These are phyloP conservation scores for Ilyonectria robusta DNA, from an alignment of 2,329 filamentous ascomycete genomes.

Conservation along the genomic window DNA sequence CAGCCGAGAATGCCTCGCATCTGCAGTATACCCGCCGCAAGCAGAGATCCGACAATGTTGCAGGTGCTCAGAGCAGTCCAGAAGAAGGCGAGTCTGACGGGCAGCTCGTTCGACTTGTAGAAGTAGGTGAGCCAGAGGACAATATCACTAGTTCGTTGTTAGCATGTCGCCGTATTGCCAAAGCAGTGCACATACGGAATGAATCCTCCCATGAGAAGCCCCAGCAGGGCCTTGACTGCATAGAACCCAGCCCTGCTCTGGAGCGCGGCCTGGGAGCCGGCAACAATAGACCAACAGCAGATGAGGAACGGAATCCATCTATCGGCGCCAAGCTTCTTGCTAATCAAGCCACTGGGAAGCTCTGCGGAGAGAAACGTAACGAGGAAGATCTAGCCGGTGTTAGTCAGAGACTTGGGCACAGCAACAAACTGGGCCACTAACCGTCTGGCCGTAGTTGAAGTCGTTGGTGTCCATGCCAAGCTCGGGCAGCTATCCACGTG, in stretches of 20 bases:
- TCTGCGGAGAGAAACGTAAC: constrained; percentile 63
- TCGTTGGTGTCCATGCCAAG: constrained; percentile 61
- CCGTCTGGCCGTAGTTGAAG: constrained; percentile 60
- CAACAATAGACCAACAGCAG: constrained; percentile 57
- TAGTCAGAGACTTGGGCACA: not conserved
- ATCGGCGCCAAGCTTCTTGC: constrained; percentile 66
- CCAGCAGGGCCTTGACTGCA: constrained; percentile 59
- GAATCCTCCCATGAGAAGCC: constrained; percentile 65
- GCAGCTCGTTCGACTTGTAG: constrained; percentile 80
- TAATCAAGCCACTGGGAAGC: constrained; percentile 64
- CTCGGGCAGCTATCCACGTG: constrained; percentile 49
- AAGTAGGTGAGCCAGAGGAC: constrained; percentile 82
- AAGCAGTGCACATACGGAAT: constrained; percentile 57
- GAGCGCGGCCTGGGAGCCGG: constrained; percentile 56
- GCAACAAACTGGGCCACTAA: constrained; percentile 36
- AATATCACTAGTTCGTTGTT: constrained; percentile 52
- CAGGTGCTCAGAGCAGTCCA: constrained; percentile 76
- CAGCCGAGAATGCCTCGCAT: constrained; percentile 55
- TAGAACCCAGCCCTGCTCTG: constrained; percentile 56
- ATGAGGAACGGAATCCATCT: constrained; percentile 61
- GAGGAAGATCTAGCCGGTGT: constrained; percentile 56
- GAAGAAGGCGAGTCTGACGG: constrained; percentile 76
- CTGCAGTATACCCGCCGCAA: constrained; percentile 58
- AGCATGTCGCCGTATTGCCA: not conserved
- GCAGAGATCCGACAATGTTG: constrained; percentile 66